Conservation (phyloP, 129 eudicot species). For the Lactuca sativa region DNA sequence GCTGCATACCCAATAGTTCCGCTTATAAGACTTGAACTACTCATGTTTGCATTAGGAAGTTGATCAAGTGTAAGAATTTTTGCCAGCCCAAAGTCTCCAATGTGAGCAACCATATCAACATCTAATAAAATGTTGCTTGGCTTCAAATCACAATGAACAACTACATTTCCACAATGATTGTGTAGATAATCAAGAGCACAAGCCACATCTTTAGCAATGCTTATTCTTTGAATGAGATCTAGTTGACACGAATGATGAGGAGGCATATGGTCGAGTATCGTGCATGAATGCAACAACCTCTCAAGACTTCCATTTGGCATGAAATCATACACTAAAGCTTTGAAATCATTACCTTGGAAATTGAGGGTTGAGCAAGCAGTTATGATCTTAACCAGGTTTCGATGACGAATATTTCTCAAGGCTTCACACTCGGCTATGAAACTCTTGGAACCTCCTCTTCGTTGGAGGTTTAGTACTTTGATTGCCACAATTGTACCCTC, state of each 20-base stretch:
- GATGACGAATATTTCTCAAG: constrained; percentile 32
- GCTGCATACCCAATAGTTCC: constrained; percentile 40
- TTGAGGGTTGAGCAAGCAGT: constrained; percentile 43
- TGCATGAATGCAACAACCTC: constrained; percentile 33
- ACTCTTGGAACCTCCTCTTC: constrained; percentile 28
- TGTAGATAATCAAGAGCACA: constrained; percentile 44
- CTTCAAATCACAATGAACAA: constrained; percentile 34
- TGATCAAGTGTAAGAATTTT: constrained; percentile 21
- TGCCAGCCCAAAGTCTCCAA: constrained; percentile 49
- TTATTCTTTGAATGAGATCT: constrained; percentile 16
- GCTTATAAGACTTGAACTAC: constrained; percentile 12
- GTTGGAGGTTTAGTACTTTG: constrained; percentile 41
- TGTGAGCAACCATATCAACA: constrained; percentile 39
- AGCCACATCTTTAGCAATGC: constrained; percentile 37
- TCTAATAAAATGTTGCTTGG: constrained; percentile 33
- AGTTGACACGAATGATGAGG: neutral
- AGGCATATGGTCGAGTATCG: neutral
- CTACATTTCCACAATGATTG: constrained; percentile 15
- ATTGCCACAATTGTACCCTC: constrained; percentile 22
- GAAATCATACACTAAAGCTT: constrained; percentile 35
- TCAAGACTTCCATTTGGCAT: constrained; percentile 42
- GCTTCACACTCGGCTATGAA: constrained; percentile 39
- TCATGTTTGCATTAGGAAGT: constrained; percentile 8
- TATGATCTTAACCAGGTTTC: constrained; percentile 36
- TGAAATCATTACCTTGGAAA: constrained; percentile 38